Evolutionary conservation across 306 rosid genomes (phyloP).

Genomic region (Sesbania bispinosa): DNA sequence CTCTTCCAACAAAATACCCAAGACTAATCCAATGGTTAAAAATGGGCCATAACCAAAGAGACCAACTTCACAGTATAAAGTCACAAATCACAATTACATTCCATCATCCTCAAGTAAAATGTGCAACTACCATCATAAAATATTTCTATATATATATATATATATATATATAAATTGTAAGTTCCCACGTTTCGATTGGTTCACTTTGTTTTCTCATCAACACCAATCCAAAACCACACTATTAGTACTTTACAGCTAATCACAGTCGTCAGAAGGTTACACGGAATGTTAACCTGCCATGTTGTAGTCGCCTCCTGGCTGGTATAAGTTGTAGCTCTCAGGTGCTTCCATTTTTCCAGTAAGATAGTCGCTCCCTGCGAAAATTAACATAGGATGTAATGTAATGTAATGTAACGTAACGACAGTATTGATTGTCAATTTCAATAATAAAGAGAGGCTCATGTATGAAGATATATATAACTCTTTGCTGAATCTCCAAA

Average conservation of each 20-base stretch:
- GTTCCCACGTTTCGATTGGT: slow-evolving; percentile 17
- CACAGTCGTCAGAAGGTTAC: slow-evolving; percentile 19
- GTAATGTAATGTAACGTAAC: too few species aligned
- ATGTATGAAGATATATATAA: not conserved
- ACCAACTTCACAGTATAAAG: slow-evolving; percentile 12
- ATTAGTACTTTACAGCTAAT: slow-evolving; percentile 30
- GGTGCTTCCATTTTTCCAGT: slow-evolving; percentile 63
- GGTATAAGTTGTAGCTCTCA: slow-evolving; percentile 30
- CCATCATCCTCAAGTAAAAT: slow-evolving; percentile 29
- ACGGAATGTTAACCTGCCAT: slow-evolving; percentile 48
- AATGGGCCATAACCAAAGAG: not conserved
- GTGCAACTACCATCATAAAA: not conserved
- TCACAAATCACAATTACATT: slow-evolving; percentile 21
- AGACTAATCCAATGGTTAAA: not conserved
- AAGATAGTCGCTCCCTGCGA: slow-evolving; percentile 62
- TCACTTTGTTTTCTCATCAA: slow-evolving; percentile 7
- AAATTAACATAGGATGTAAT: not conserved
- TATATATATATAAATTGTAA: slow-evolving; percentile 6
- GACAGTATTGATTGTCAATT: slow-evolving; percentile 11
- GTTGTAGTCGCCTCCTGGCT: slow-evolving; percentile 52
- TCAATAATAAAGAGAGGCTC: not conserved
- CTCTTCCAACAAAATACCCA: not conserved
- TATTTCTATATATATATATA: not conserved
- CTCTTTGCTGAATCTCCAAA: not conserved
- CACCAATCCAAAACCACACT: slow-evolving; percentile 24